phyloP scores from a whole-genome alignment of 1,284 basidiomycete species.

The Calocybe gambosa region DNA sequence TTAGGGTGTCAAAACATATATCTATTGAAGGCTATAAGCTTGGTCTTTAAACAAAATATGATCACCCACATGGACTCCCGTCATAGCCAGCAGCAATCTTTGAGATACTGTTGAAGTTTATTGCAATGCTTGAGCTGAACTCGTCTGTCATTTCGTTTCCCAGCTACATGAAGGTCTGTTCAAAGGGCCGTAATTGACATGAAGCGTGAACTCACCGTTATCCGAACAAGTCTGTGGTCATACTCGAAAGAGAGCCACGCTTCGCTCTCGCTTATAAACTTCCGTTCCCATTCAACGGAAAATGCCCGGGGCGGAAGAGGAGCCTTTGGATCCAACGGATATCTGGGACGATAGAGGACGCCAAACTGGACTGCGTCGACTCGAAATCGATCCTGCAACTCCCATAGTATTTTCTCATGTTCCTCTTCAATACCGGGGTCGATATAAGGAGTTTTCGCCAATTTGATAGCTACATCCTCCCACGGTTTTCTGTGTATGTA shows the following conservation, averaged over 20 bases:
- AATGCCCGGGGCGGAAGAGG: constrained; percentile 43
- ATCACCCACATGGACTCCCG: constrained; percentile 34
- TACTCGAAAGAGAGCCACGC: constrained; percentile 58
- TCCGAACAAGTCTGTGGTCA: constrained; percentile 55
- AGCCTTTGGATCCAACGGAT: constrained; percentile 25
- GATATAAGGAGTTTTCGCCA: constrained; percentile 56
- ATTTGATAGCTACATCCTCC: constrained; percentile 24
- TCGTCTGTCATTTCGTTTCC: constrained; percentile 49
- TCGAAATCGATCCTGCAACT: constrained; percentile 42
- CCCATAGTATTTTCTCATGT: constrained; percentile 37
- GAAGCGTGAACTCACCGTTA: constrained; percentile 36
- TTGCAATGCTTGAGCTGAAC: constrained; percentile 42
- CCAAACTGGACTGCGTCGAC: constrained; percentile 61
- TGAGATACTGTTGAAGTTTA: constrained; percentile 52
- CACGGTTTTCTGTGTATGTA: constrained; percentile 19
- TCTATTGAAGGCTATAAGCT: constrained; percentile 29
- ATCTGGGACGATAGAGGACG: constrained; percentile 35
- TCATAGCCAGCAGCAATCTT: constrained; percentile 56
- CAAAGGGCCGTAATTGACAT: constrained; percentile 3
- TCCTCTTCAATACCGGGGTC: constrained; percentile 55
- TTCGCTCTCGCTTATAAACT: constrained; percentile 36
- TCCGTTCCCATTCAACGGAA: constrained; percentile 56
- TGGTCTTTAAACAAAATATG: neutral
- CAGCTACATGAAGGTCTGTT: constrained; percentile 30
- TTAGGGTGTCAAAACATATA: constrained; percentile 59